A percentile compares a stretch with the other conserved stretches of the same genome.
phyloP scores from a whole-genome alignment of 306 rosid genomes.

The Clitoria ternatea region DNA sequence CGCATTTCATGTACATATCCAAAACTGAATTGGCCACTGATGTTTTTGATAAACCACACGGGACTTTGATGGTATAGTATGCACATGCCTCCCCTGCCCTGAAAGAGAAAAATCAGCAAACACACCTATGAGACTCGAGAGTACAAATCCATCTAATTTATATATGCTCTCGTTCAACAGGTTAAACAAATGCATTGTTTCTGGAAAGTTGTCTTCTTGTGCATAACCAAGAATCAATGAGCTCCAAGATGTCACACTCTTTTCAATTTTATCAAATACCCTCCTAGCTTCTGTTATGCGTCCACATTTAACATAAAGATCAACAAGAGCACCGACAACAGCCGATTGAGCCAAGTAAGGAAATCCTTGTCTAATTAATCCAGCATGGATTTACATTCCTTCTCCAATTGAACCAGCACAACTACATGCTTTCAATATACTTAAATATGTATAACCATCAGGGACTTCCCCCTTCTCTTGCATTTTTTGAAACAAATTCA shows the following conservation, averaged over 20 bases:
- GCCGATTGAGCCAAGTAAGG: constrained; percentile 33
- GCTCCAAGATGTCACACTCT: constrained; percentile 53
- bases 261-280: constrained; percentile 47
- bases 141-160: constrained; percentile 51
- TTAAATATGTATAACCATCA: constrained; percentile 53
- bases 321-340: constrained; percentile 55
- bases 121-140: constrained; percentile 57
- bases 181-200: constrained; percentile 55
- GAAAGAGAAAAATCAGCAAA: constrained; percentile 63
- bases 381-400: constrained; percentile 59
- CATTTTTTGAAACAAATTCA: constrained; percentile 44
- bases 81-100: constrained; percentile 66
- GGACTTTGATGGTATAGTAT: constrained; percentile 50
- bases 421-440: constrained; percentile 56
- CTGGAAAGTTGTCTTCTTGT: constrained; percentile 43
- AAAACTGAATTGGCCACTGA: constrained; percentile 59
- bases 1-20: constrained; percentile 74
- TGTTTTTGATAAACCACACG: constrained; percentile 45
- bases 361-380: constrained; percentile 45
- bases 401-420: constrained; percentile 37
- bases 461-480: constrained; percentile 46
- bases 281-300: constrained; percentile 43
- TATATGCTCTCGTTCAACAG: constrained; percentile 42
- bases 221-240: constrained; percentile 62
- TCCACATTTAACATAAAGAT: constrained; percentile 51